These are phyloP conservation scores for Trypanosoma scelopori DNA, from an alignment of 208 protist genomes.

Conservation along the genomic window DNA sequence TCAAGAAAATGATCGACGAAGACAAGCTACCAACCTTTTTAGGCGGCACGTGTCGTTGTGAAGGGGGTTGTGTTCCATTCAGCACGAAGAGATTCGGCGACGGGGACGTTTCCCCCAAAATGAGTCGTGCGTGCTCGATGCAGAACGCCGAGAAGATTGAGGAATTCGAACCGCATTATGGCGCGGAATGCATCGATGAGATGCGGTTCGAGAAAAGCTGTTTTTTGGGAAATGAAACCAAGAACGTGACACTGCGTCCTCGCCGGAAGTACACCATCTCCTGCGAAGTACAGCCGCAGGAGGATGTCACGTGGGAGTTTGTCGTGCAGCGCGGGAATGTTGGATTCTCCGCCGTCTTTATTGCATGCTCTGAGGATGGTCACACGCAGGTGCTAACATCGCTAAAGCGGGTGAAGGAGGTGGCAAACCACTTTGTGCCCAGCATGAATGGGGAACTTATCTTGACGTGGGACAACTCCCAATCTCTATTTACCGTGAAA, in stretches of 20 bases:
- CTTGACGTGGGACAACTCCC: slow-evolving; percentile 56
- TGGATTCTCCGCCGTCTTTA: slow-evolving; percentile 50
- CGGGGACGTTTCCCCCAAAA: not conserved
- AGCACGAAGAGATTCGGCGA: not conserved
- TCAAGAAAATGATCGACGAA: slow-evolving; percentile 39
- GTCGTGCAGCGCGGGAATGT: slow-evolving; percentile 34
- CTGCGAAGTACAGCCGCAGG: slow-evolving; percentile 31
- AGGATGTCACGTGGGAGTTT: slow-evolving; percentile 75
- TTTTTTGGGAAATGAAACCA: not conserved
- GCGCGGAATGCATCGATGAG: no score
- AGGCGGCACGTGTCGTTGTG: slow-evolving; percentile 49
- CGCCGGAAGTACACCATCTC: slow-evolving; percentile 31
- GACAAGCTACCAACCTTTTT: slow-evolving; percentile 46
- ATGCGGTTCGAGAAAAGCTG: no score
- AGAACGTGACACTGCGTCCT: slow-evolving; percentile 31
- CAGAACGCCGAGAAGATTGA: not conserved
- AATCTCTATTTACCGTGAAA: slow-evolving; percentile 5
- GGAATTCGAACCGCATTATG: no score
- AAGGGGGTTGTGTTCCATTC: slow-evolving; percentile 41
- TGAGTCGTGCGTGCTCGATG: no score
- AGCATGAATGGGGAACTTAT: slow-evolving; percentile 42
- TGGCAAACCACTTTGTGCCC: slow-evolving; percentile 59
- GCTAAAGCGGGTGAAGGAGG: slow-evolving; percentile 25
- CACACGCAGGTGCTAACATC: slow-evolving; percentile 32
- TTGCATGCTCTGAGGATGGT: slow-evolving; percentile 34